Evolutionary conservation across 306 rosid species (phyloP), one percentile per base, ranked within the genome.

Genomic region (Hippophae rhamnoides): DNA sequence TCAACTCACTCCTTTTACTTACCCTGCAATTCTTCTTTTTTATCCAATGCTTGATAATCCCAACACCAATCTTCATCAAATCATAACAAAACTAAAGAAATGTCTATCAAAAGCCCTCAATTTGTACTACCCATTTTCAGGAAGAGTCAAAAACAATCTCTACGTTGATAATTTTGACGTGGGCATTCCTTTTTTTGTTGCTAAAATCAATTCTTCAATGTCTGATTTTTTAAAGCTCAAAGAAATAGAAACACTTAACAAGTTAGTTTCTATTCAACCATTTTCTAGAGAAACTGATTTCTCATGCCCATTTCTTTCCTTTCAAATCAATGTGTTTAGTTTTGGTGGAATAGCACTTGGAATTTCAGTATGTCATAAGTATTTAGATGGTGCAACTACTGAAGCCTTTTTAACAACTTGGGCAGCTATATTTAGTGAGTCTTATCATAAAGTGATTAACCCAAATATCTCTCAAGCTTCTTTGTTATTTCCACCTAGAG

Each of bases 301-400:
- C 44, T 47, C 57, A 7, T 45, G 73, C 42, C 23, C 14, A 18
- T 47, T 66, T 23, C 18, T 78, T 7, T 68, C 70, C 13, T 47
- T 72, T 10, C 84, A 82, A 38, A 73, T 78, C 27, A 82, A 43
- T 68, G 18, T 41, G 0, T 82, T 82, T 14, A 48, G 49, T 41
- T 82, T 83, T 49, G 81, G 84, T 52, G 75, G 84, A 23, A 55
- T 78, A 56, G 79, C 87, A 27, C 49, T 78, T 51, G 81, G 69
- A 0, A 23, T 76, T 47, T 74, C 79, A 56, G 48, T 67, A 6
- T 82, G 72, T 8, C 84, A 82, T 57, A 82, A 64, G 3, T 26
- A 69, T 6, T 26, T 55, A 8, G 84, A 82, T 65, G 77, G 70
- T 13, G 44, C 43, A 9, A 78, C 84, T 6, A 44, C 62, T 9